phyloP scores from a whole-genome alignment of 352 stramenopile species.

The Globisporangium okanoganense region DNA sequence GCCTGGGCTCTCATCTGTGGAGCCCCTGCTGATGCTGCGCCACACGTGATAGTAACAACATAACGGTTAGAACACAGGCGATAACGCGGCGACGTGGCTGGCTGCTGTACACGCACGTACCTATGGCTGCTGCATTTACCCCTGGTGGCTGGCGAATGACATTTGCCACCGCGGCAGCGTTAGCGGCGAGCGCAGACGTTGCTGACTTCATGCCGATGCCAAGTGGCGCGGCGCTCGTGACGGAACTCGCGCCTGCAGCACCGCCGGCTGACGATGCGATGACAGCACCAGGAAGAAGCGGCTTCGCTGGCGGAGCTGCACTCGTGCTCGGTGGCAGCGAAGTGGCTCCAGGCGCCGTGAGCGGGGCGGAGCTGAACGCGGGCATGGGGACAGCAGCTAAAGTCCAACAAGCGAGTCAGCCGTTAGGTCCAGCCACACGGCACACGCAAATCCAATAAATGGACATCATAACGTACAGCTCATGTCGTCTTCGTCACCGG shows the following conservation, averaged over 20 bases:
- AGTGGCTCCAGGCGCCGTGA: slow-evolving; percentile 9
- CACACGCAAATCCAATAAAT: background rate
- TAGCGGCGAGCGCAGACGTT: background rate
- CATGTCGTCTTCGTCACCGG: slow-evolving; percentile 74
- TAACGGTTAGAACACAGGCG: background rate
- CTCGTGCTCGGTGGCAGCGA: slow-evolving; percentile 10
- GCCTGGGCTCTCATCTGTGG: slow-evolving; percentile 33
- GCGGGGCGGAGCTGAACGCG: slow-evolving; percentile 27
- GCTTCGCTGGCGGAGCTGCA: background rate
- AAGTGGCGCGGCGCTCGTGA: slow-evolving; percentile 6
- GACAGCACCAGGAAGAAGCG: background rate
- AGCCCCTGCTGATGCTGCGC: background rate
- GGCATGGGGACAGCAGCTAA: slow-evolving; percentile 24
- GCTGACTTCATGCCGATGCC: slow-evolving; percentile 10
- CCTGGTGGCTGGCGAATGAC: background rate
- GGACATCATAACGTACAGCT: slow-evolving; percentile 32
- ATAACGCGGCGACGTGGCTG: background rate
- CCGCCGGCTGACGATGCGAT: slow-evolving; percentile 13
- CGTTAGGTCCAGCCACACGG: background rate
- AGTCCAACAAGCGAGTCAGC: background rate
- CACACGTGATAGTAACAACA: too few species aligned
- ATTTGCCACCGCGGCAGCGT: background rate
- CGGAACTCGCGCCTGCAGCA: background rate
- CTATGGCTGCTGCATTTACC: background rate
- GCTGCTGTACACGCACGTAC: background rate